Evolutionary conservation across 257 asterid genomes (phyloP), one percentile per base, ranked within the genome.

Genomic region (Euphrasia confusa): DNA sequence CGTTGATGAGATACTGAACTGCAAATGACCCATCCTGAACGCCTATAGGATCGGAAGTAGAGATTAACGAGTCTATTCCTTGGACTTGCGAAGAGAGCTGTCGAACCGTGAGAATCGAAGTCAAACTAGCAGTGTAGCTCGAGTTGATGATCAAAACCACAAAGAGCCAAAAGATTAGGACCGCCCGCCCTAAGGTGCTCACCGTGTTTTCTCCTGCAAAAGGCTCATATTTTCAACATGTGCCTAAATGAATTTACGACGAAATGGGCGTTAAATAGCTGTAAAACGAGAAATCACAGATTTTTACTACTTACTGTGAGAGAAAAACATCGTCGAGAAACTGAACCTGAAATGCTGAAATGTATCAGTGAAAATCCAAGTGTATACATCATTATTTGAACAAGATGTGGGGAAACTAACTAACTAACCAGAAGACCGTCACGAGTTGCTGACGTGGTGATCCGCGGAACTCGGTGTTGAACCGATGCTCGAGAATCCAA

Each of bases 91-190:
- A 83, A 30, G 72, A 72, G 53, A 90, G 89, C 71, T 82, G 86
- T 72, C 82, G 89, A 42, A 87, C 96, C 0, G 97, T 90, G 54
- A 90, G 90, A 62, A 87, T 90, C 40, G 97, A 90, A 14, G 97
- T 87, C 86, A 90, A 87, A 72, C 97, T 90, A 72, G 97, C 96
- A 13, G 97, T 90, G 26, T 90, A 90, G 81, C 97, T 90, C 58
- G 97, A 90, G 62, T 85, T 90, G 75, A 90, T 83, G 39, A 90
- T 82, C 72, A 90, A 48, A 50, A 90, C 96, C 21, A 87, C 92
- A 42, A 78, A 90, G 44, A 90, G 96, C 97, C 97, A 90, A 60
- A 90, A 74, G 56, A 90, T 64, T 54, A 90, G 79, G 50, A 90
- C 89, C 24, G 73, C 40, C 12, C 97, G 86, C 3, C 97, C 97